These are phyloP conservation scores for Apostasia shenzhenica DNA, from an alignment of 106 monocot genomes.

Conservation along the genomic window DNA sequence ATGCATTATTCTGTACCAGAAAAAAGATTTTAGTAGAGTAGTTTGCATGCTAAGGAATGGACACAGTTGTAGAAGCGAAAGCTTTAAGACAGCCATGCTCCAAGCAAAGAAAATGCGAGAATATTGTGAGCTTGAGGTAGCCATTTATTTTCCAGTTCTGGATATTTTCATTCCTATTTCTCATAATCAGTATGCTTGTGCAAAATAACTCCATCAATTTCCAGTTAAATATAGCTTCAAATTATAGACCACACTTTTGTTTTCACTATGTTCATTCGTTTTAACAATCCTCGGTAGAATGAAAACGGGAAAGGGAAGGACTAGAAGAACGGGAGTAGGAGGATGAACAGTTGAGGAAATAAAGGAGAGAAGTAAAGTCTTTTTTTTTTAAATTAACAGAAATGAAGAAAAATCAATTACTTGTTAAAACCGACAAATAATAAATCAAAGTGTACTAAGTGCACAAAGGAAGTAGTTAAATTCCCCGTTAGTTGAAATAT, in stretches of 20 bases:
- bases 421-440: no score
- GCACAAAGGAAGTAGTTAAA: no score
- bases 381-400: no score
- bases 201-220: background rate
- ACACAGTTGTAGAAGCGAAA: constrained; percentile 40
- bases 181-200: background rate
- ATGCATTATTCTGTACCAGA: constrained; percentile 78
- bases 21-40: constrained; percentile 94
- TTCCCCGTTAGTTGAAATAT: no score
- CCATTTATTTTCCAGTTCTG: background rate
- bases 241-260: background rate
- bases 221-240: background rate
- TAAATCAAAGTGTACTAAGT: no score
- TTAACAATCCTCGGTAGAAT: background rate
- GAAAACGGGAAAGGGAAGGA: no score
- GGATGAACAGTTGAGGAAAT: no score
- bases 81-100: constrained; percentile 77
- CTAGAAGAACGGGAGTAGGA: no score
- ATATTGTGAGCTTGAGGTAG: constrained; percentile 94
- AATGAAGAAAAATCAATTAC: no score
- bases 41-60: constrained; percentile 89
- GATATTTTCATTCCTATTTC: background rate
- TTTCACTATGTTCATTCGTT: background rate
- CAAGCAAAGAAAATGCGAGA: constrained; percentile 97
- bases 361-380: no score